Evolutionary conservation across 1,284 basidiomycete species (phyloP), one percentile per base, ranked within the genome.

Genomic region (Ganoderma sp.): DNA sequence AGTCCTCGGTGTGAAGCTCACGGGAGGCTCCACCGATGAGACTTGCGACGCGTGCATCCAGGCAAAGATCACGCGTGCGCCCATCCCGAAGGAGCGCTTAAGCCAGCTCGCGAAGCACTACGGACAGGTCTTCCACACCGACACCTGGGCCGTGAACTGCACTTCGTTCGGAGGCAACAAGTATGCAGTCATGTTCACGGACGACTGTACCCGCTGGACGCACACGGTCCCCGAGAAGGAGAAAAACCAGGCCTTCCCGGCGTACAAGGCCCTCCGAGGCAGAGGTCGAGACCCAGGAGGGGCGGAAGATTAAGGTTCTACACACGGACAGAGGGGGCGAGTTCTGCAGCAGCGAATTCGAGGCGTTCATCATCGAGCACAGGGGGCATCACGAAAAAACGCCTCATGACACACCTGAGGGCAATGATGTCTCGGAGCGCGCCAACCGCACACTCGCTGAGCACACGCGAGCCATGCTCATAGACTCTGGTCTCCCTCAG

Each of bases 101-200:
- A 81, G 73, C 77, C 75, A 64, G 58, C 67, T 8, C 70, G 69
- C 62, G 66, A 74, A 22, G 73, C 73, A 64, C 42, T 68, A 81
- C 66, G 80, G 81, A 7, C 78, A 80, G 22, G 71, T 77, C 19
- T 71, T 82, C 22, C 78, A 82, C 62, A 74, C 74, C 0, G 81
- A 84, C 65, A 61, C 83, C 15, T 82, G 81, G 82, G 81, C 52
- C 79, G 39, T 78, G 79, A 39, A 65, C 79, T 17, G 72, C 77
- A 42, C 74, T 61, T 77, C 79, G 1, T 69, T 77, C 28, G 69
- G 75, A 15, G 64, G 74, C 1, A 64, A 67, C 14, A 64, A 52
- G 15, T 81, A 80, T 67, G 75, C 71, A 52, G 64, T 76, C 22
- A 73, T 71, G 10, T 78, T 77, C 66, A 78, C 73, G 2, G 77